phyloP scores from a whole-genome alignment of 2,329 filamentous ascomycete genomes.

The Alternaria rosae region DNA sequence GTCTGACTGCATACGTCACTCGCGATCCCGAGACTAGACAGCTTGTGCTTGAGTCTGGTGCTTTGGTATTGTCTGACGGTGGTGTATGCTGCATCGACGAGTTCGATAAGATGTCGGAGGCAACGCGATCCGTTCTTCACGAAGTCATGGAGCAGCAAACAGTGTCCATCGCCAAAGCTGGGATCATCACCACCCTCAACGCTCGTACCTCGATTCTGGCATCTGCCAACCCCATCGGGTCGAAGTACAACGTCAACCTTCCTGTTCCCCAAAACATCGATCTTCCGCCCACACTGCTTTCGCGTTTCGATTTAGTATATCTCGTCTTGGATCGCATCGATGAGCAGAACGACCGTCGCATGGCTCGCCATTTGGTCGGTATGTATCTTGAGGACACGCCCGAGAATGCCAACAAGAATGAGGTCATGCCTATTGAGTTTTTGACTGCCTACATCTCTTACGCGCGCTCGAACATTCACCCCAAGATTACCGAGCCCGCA shows the following conservation, averaged over 20 bases:
- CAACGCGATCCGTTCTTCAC: slow-evolving; percentile 76
- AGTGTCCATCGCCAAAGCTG: slow-evolving; percentile 78
- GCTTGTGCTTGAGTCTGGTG: slow-evolving; percentile 77
- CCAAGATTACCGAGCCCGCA: slow-evolving; percentile 78
- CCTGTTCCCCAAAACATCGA: slow-evolving; percentile 99
- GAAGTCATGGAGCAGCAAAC: slow-evolving; percentile 86
- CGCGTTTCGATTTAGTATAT: slow-evolving; percentile 96
- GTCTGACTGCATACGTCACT: slow-evolving; percentile 79
- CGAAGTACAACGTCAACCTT: slow-evolving; percentile 94
- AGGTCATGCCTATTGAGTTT: slow-evolving; percentile 88
- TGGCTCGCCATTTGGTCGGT: slow-evolving; percentile 90
- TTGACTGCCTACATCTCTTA: slow-evolving; percentile 97
- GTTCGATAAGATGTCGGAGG: slow-evolving; percentile 81
- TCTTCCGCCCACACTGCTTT: slow-evolving; percentile 90
- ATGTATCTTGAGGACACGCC: slow-evolving; percentile 97
- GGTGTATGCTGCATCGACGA: slow-evolving; percentile 82
- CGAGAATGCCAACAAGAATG: slow-evolving; percentile 78
- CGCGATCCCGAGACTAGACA: slow-evolving; percentile 77
- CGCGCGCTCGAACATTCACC: slow-evolving; percentile 85
- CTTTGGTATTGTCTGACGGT: slow-evolving; percentile 75
- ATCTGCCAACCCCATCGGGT: slow-evolving; percentile 96
- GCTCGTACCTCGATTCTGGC: slow-evolving; percentile 94
- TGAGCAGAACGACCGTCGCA: slow-evolving; percentile 83
- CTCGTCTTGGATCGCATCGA: slow-evolving; percentile 94
- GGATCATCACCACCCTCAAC: slow-evolving; percentile 88